Percentiles rank a stretch among this genome's conserved stretches.
Evolutionary conservation across 306 rosid species (phyloP).

Genomic region (Sesbania bispinosa): DNA sequence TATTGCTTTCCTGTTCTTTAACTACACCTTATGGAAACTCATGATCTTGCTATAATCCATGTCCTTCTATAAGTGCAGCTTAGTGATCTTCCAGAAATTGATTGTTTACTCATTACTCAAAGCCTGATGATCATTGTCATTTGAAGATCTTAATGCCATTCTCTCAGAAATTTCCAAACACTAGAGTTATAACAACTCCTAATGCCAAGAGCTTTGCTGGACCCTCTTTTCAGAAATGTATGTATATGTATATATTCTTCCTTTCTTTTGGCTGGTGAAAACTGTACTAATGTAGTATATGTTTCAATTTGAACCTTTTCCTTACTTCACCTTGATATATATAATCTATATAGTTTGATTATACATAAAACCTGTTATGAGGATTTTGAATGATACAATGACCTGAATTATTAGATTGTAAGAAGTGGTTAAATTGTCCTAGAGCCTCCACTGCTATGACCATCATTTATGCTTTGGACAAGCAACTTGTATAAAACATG

Average conservation of each 20-base stretch:
- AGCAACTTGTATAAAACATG: neutral
- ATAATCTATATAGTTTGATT: neutral
- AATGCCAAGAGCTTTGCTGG: constrained; percentile 72
- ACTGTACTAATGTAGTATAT: neutral
- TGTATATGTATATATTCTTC: constrained; percentile 20
- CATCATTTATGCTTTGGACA: neutral
- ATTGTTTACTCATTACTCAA: constrained; percentile 80
- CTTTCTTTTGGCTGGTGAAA: constrained; percentile 10
- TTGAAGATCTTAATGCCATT: constrained; percentile 81
- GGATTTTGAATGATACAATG: constrained; percentile 6
- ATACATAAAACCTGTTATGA: constrained; percentile 13
- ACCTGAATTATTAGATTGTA: neutral
- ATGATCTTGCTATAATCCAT: constrained; percentile 32
- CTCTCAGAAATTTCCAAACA: constrained; percentile 59
- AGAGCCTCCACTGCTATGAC: neutral
- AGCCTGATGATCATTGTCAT: constrained; percentile 98
- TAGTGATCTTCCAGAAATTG: constrained; percentile 81
- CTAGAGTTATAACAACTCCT: constrained; percentile 73
- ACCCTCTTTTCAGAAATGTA: constrained; percentile 83
- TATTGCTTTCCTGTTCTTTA: neutral
- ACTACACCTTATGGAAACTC: neutral
- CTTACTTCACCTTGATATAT: constrained; percentile 10
- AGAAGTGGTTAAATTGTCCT: neutral
- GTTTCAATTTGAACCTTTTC: neutral
- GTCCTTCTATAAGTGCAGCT: constrained; percentile 62